Percentiles rank a stretch among this genome's conserved stretches.
Evolutionary conservation across 495 filamentous ascomycete species (phyloP).

Genomic region (Evernia prunastri): DNA sequence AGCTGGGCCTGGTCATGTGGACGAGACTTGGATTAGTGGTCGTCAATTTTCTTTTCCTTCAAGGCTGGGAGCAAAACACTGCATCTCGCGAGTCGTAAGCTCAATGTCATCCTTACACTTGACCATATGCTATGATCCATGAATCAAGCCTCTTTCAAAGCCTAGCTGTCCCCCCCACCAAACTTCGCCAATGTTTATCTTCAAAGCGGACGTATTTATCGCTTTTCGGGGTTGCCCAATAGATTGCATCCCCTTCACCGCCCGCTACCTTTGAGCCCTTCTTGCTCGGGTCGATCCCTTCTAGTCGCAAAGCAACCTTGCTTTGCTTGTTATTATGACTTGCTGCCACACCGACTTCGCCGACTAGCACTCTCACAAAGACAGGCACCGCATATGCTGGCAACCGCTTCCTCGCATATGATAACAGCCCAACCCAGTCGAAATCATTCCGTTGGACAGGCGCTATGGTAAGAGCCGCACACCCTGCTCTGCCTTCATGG

Average conservation of each 20-base stretch:
- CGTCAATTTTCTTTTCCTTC: background rate
- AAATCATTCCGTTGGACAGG: slow-evolving; percentile 38
- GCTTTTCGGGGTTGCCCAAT: slow-evolving; percentile 50
- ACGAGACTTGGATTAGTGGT: background rate
- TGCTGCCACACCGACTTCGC: slow-evolving; percentile 39
- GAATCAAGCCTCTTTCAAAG: background rate
- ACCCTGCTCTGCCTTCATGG: slow-evolving; percentile 67
- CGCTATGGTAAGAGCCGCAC: slow-evolving; percentile 50
- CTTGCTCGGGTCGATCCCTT: slow-evolving; percentile 58
- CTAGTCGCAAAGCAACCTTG: slow-evolving; percentile 64
- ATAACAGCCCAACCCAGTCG: slow-evolving; percentile 48
- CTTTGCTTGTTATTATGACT: slow-evolving; percentile 85
- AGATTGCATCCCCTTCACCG: slow-evolving; percentile 43
- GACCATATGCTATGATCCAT: background rate
- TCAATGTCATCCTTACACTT: background rate
- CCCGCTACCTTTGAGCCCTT: slow-evolving; percentile 43
- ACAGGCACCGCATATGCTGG: slow-evolving; percentile 73
- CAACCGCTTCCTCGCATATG: slow-evolving; percentile 48
- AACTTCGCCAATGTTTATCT: slow-evolving; percentile 49
- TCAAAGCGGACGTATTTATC: slow-evolving; percentile 54
- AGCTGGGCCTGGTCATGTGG: background rate
- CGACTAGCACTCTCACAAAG: slow-evolving; percentile 59
- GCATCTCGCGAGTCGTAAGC: background rate
- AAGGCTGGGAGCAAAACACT: background rate
- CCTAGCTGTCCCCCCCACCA: slow-evolving; percentile 35